Conservation (phyloP, 176 grass and related monocot species). For the Carex kokanica region DNA sequence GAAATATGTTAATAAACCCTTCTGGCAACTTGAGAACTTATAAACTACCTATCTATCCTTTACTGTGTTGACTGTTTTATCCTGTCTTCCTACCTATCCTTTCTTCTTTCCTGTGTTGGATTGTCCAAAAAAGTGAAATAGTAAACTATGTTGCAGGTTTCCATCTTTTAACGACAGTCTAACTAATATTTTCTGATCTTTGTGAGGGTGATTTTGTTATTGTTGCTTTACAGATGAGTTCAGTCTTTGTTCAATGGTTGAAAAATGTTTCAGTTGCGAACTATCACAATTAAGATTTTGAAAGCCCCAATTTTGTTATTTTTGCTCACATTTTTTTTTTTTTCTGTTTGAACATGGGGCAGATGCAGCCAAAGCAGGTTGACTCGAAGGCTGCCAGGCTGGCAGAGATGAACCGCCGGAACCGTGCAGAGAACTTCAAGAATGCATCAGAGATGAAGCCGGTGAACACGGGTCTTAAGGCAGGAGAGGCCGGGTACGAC, state of each 20-base stretch:
- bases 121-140: neutral
- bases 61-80: neutral
- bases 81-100: neutral
- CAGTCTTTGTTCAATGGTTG: neutral
- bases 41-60: too few relatives aligned
- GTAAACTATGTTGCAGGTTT: neutral
- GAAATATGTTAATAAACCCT: too few relatives aligned
- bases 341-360: neutral
- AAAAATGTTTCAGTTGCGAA: neutral
- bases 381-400: constrained; percentile 80
- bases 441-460: constrained; percentile 91
- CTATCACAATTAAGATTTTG: neutral
- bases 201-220: neutral
- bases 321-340: constrained; percentile 11
- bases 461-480: constrained; percentile 74
- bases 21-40: too few relatives aligned
- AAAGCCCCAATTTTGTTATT: neutral
- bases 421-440: constrained; percentile 89
- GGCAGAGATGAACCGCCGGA: constrained; percentile 94
- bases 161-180: neutral
- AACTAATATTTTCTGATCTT: neutral
- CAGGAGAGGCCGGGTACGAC: constrained; percentile 93
- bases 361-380: constrained; percentile 35
- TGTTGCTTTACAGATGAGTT: neutral
- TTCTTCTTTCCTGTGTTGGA: neutral